phyloP scores from a whole-genome alignment of 2,329 filamentous ascomycete species.

The Aspergillus nomiae region DNA sequence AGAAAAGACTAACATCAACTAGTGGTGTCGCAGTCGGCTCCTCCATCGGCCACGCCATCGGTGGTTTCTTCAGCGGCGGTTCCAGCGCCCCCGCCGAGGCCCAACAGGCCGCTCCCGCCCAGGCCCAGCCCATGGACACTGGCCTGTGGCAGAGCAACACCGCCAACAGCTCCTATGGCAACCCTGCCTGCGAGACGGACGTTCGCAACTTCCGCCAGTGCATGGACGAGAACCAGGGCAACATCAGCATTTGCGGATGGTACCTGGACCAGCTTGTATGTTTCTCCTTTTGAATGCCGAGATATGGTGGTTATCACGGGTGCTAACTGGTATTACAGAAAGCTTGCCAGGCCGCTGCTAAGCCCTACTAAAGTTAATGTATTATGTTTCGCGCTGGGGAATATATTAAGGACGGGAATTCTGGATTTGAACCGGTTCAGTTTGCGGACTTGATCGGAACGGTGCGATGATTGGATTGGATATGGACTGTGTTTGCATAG shows the following conservation, averaged over 20 bases:
- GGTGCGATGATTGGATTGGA: not conserved
- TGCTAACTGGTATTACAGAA: constrained; percentile 55
- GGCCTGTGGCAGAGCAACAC: constrained; percentile 50
- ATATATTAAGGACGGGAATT: not conserved
- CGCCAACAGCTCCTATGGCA: constrained; percentile 50
- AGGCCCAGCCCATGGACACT: constrained; percentile 54
- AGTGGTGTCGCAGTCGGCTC: constrained; percentile 97
- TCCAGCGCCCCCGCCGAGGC: constrained; percentile 58
- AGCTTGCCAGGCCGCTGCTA: constrained; percentile 78
- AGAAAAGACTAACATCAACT: constrained; percentile 2
- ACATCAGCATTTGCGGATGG: constrained; percentile 96
- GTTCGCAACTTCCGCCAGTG: constrained; percentile 88
- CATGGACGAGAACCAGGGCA: constrained; percentile 92
- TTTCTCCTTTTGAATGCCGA: constrained; percentile 6
- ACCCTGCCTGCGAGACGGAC: constrained; percentile 74
- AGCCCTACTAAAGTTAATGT: constrained; percentile 60
- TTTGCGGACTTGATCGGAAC: not conserved
- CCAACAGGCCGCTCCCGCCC: constrained; percentile 52
- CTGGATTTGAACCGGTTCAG: not conserved
- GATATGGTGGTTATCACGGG: not conserved
- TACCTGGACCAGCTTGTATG: constrained; percentile 87
- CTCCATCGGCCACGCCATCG: constrained; percentile 91
- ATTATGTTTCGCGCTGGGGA: constrained; percentile 8
- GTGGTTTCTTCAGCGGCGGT: constrained; percentile 78
- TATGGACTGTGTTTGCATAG: constrained; percentile 24